phyloP scores from a whole-genome alignment of 768 basidiomycete genomes.

The Russula sp. region DNA sequence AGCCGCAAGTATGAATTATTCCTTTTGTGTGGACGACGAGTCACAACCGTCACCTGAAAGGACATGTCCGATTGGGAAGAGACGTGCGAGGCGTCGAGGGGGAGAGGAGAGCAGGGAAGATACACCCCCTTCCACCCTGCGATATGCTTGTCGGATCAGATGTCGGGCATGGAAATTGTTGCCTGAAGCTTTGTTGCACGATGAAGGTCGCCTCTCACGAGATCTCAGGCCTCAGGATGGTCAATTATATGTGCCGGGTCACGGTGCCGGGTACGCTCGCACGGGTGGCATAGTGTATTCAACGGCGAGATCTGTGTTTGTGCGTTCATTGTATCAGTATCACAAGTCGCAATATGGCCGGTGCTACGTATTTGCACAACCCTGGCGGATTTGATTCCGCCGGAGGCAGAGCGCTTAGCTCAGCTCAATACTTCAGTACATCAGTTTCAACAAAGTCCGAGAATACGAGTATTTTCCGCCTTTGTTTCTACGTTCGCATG shows the following conservation, averaged over 20 bases:
- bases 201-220: constrained; percentile 58
- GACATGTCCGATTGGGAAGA: too few relatives aligned
- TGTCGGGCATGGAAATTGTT: constrained; percentile 35
- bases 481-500: too few relatives aligned
- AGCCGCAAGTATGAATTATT: constrained; percentile 38
- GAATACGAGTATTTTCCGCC: too few relatives aligned
- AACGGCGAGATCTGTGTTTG: constrained; percentile 31
- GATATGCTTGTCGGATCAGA: constrained; percentile 45
- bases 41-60: constrained; percentile 28
- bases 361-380: too few relatives aligned
- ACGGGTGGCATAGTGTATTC: constrained; percentile 43
- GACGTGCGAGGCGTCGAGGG: background rate
- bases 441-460: too few relatives aligned
- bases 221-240: too few relatives aligned
- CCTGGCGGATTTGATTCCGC: too few relatives aligned
- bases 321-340: constrained; percentile 28
- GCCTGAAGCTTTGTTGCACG: constrained; percentile 42
- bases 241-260: too few relatives aligned
- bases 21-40: constrained; percentile 30
- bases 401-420: too few relatives aligned
- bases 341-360: too few relatives aligned
- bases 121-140: constrained; percentile 45
- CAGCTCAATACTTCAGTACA: too few relatives aligned
- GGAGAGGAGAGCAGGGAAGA: background rate
- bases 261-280: constrained; percentile 31